These are phyloP conservation scores for Boechera divaricarpa DNA, from an alignment of 345 rosid genomes.

Conservation along the genomic window DNA sequence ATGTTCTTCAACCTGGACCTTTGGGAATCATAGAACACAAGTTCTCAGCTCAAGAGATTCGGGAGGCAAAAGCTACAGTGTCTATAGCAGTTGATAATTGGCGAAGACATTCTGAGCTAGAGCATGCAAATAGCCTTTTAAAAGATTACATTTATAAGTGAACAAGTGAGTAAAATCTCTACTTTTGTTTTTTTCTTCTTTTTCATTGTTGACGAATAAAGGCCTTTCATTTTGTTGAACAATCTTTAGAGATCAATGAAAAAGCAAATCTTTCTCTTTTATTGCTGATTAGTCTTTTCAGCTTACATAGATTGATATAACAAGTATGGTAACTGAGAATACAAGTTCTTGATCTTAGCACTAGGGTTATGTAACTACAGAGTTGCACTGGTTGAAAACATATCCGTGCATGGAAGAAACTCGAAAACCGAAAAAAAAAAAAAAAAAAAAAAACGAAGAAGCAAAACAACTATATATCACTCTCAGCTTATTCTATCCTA, in stretches of 20 bases:
- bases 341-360: constrained; percentile 32
- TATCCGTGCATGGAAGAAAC: constrained; percentile 35
- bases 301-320: constrained; percentile 27
- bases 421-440: not conserved
- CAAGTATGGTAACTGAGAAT: constrained; percentile 31
- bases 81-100: constrained; percentile 70
- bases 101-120: constrained; percentile 59
- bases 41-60: constrained; percentile 72
- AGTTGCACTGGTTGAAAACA: constrained; percentile 42
- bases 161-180: constrained; percentile 28
- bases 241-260: not conserved
- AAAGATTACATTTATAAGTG: constrained; percentile 60
- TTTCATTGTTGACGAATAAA: constrained; percentile 11
- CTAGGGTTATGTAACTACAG: constrained; percentile 19
- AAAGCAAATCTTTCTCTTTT: constrained; percentile 13
- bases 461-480: constrained; percentile 12
- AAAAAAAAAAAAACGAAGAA: not conserved
- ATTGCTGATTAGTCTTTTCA: constrained; percentile 12
- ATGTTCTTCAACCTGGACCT: constrained; percentile 89
- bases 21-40: constrained; percentile 86
- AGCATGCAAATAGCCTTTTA: constrained; percentile 54
- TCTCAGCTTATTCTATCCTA: constrained; percentile 39
- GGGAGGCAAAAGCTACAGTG: constrained; percentile 65
- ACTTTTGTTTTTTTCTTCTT: not conserved
- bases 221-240: constrained; percentile 15